phyloP scores from a whole-genome alignment of 1,284 basidiomycete genomes.

The Lentinula novae-zelandiae region DNA sequence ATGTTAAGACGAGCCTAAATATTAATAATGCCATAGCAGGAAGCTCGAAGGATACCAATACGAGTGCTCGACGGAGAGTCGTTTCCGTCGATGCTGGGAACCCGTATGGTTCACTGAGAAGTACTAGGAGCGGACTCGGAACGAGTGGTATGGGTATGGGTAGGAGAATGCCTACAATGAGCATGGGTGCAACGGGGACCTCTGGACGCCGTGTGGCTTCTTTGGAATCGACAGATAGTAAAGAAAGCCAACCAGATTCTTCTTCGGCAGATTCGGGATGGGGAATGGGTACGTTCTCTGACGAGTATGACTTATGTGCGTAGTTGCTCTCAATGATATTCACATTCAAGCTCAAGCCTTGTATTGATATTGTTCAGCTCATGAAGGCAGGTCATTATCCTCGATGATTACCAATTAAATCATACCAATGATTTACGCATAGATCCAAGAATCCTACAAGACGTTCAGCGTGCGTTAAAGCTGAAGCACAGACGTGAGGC shows the following conservation, averaged over 20 bases:
- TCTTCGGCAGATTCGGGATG: constrained; percentile 5
- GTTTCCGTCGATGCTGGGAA: constrained; percentile 12
- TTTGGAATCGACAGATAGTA: constrained; percentile 11
- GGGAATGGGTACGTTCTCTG: constrained; percentile 38
- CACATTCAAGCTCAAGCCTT: background rate
- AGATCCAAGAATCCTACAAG: constrained; percentile 73
- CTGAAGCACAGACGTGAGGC: constrained; percentile 70
- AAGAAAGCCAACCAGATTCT: background rate
- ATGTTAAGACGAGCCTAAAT: no score
- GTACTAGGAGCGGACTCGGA: background rate
- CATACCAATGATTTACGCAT: constrained; percentile 7
- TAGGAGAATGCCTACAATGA: constrained; percentile 3
- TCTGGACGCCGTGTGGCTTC: constrained; percentile 14
- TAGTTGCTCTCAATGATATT: constrained; percentile 16
- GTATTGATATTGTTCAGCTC: constrained; percentile 36
- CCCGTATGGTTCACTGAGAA: background rate
- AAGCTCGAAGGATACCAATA: constrained; percentile 1
- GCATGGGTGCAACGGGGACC: background rate
- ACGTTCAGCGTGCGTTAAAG: constrained; percentile 68
- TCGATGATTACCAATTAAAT: constrained; percentile 15
- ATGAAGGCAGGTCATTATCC: constrained; percentile 50
- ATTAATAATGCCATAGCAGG: background rate
- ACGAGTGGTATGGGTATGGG: background rate
- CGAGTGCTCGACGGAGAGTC: constrained; percentile 5
- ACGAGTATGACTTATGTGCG: constrained; percentile 74